Evolutionary conservation across 2,329 filamentous ascomycete species (phyloP), one percentile per base, ranked within the genome.

Genomic region (Fusarium sp.): DNA sequence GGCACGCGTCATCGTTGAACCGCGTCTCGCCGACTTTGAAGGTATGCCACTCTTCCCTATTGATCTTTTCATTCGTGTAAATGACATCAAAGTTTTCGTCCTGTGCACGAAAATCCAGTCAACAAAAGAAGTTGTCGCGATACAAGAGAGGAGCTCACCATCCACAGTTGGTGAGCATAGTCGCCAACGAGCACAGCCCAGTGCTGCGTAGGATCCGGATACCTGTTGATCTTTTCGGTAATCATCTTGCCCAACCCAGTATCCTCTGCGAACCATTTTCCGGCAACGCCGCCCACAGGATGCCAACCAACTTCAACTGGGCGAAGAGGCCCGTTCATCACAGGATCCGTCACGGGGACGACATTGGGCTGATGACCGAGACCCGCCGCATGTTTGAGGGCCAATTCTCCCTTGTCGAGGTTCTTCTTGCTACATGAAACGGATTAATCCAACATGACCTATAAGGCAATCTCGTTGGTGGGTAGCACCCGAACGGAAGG

Each of bases 131-230:
- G 3, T 1, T 6, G 35, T 16, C 2, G 6, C 2, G 11, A 5
- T 5, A 27, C 6, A 14, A 5, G 3, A 50, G 25, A 43, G 5
- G 9, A 41, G 78, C 82, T 73, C 72, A 87, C 87, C 88, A 90
- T 90, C 88, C 89, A 91, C n/a, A 91, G 80, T 77, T 90, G 84
- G 77, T 90, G 88, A 2, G 84, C 85, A 75, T 83, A 91, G 14
- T 86, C 87, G 2, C 88, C 88, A 1, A 90, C 87, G 0, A 91
- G 81, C 2, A 90, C 87, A 3, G 88, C 88, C 89, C 89, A 91
- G 75, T 91, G 89, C 80, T 91, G 89, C 5, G 88, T 90, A 5
- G 89, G 89, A 76, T 91, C 89, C 0, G 89, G 89, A 70, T 88
- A 90, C 66, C 82, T 84, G 74, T 88, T 85, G 64, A 88, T 86